These are phyloP conservation scores for Calamus simplicifolius DNA, from an alignment of 176 grass and related monocot species.

Conservation along the genomic window DNA sequence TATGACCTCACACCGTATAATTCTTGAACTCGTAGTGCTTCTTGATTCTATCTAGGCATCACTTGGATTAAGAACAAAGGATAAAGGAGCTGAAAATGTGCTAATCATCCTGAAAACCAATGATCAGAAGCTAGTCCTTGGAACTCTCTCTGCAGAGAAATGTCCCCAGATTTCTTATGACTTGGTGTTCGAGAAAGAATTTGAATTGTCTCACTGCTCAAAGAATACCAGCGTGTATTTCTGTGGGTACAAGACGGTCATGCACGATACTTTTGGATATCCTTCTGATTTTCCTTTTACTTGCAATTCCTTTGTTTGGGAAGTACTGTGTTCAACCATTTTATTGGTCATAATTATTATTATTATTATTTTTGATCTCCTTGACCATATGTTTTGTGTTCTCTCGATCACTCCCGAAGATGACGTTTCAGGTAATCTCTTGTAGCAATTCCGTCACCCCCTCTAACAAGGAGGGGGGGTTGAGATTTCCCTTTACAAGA, in stretches of 20 bases:
- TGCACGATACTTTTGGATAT: slow-evolving; percentile 40
- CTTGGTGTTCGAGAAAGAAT: slow-evolving; percentile 80
- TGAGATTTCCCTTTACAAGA: neutral
- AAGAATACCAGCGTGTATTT: slow-evolving; percentile 66
- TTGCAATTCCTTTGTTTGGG: neutral
- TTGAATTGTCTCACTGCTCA: slow-evolving; percentile 81
- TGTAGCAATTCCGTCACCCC: too few species aligned
- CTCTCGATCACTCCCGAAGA: too few species aligned
- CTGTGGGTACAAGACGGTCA: slow-evolving; percentile 58
- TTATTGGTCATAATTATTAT: too few species aligned
- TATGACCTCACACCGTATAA: too few species aligned
- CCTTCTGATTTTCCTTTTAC: slow-evolving; percentile 18
- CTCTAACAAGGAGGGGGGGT: neutral
- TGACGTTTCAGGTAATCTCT: too few species aligned
- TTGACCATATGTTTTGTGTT: too few species aligned
- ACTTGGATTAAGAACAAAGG: slow-evolving; percentile 44
- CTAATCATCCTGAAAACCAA: slow-evolving; percentile 46
- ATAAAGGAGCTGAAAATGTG: slow-evolving; percentile 34
- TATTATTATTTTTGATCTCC: too few species aligned
- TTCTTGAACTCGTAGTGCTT: too few species aligned
- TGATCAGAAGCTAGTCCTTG: slow-evolving; percentile 57
- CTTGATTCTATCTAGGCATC: slow-evolving; percentile 26
- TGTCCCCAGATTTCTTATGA: slow-evolving; percentile 61
- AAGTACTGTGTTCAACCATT: too few species aligned
- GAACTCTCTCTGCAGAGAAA: slow-evolving; percentile 54